A percentile compares a stretch with the other conserved stretches of the same genome.
Conservation (phyloP, 2,329 filamentous ascomycete genomes). For the Remersonia thermophila region DNA sequence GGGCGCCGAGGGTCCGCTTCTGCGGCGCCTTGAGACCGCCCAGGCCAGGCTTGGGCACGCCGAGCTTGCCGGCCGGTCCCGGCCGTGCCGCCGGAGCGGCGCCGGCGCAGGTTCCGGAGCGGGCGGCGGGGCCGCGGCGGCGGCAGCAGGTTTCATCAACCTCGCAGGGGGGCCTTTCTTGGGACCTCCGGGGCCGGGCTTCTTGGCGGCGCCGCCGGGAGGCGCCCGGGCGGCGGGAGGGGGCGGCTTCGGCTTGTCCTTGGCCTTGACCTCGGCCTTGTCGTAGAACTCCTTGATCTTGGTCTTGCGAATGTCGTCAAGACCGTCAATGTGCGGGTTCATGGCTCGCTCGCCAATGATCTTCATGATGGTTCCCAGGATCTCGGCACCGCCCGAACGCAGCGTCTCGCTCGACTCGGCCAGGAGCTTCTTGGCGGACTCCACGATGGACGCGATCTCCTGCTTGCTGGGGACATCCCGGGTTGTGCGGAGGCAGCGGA, state of each 20-base stretch:
- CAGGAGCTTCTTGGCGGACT: conserved; percentile 76
- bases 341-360: conserved; percentile 95
- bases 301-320: conserved; percentile 89
- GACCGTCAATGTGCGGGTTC: conserved; percentile 78
- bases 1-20: conserved; percentile 39
- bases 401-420: conserved; percentile 79
- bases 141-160: conserved; percentile 33
- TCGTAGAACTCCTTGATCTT: conserved; percentile 93
- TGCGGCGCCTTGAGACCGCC: conserved; percentile 49
- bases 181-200: conserved; percentile 23
- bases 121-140: conserved; percentile 24
- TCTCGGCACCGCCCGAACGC: conserved; percentile 80
- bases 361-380: conserved; percentile 92
- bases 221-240: conserved; percentile 45
- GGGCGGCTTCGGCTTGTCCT: conserved; percentile 80
- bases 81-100: conserved; percentile 45
- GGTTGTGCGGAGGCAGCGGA: conserved; percentile 73
- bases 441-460: conserved; percentile 77
- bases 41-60: conserved; percentile 40
- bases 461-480: conserved; percentile 71
- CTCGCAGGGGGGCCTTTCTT: conserved; percentile 32
- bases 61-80: conserved; percentile 38
- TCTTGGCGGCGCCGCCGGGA: conserved; percentile 23
- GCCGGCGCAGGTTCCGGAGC: conserved; percentile 36
- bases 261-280: conserved; percentile 71